Conservation (phyloP, 768 basidiomycete genomes). For the Boletellus ananas region DNA sequence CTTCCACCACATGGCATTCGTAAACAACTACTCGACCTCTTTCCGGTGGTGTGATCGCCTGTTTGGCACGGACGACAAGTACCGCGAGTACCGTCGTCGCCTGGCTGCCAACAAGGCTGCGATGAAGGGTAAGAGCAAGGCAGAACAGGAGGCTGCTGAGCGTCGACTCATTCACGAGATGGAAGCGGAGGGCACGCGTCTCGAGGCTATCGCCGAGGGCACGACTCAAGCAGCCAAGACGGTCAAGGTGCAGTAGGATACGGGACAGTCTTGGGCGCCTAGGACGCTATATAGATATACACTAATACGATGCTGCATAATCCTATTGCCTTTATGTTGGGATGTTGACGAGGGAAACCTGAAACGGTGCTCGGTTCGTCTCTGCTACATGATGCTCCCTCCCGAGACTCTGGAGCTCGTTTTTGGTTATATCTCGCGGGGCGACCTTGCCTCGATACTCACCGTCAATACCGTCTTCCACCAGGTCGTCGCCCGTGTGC, state of each 20-base stretch:
- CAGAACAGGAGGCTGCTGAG: conserved; percentile 54
- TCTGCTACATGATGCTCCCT: conserved; percentile 24
- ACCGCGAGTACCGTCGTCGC: conserved; percentile 71
- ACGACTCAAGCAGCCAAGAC: conserved; percentile 20
- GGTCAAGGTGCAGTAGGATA: conserved; percentile 26
- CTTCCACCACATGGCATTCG: conserved; percentile 97
- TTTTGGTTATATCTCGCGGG: conserved; percentile 22
- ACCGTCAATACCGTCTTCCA: conserved; percentile 25
- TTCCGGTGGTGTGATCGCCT: conserved; percentile 93
- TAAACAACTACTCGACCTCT: conserved; percentile 89
- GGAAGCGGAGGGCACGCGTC: conserved; percentile 67
- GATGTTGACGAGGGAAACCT: too few species aligned
- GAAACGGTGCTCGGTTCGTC: too few species aligned
- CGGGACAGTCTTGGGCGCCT: not conserved
- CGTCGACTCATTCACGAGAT: conserved; percentile 62
- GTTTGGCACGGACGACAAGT: conserved; percentile 89
- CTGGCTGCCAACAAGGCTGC: conserved; percentile 57
- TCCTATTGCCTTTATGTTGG: not conserved
- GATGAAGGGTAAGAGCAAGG: conserved; percentile 50
- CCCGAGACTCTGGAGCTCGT: conserved; percentile 36
- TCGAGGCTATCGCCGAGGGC: conserved; percentile 55
- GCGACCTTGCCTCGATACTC: conserved; percentile 27
- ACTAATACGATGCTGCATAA: conserved; percentile 7
- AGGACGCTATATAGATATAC: not conserved
- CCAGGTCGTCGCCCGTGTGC: conserved; percentile 26